A percentile compares a stretch with the other conserved stretches of the same genome.
These are phyloP conservation scores for Colletotrichum sp. DNA, from an alignment of 2,329 filamentous ascomycete genomes.

Conservation along the genomic window DNA sequence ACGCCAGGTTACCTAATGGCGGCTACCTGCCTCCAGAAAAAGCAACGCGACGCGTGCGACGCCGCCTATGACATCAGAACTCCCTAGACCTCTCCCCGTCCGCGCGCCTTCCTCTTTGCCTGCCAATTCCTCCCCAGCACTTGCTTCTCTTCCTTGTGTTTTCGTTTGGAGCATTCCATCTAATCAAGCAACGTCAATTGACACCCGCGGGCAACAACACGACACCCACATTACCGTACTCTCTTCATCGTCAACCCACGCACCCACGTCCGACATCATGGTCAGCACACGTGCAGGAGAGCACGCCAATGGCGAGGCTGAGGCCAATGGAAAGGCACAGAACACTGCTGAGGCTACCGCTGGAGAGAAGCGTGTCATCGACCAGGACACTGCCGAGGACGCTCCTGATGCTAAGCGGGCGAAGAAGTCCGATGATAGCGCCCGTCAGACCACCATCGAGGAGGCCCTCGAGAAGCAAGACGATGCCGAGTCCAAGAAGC, in stretches of 20 bases:
- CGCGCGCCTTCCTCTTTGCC: background rate
- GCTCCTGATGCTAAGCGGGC: slow-evolving; percentile 15
- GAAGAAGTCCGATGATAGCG: slow-evolving; percentile 5
- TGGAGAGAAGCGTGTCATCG: slow-evolving; percentile 18
- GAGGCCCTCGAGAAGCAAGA: slow-evolving; percentile 8
- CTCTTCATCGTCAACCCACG: background rate
- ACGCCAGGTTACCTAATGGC: slow-evolving; percentile 13
- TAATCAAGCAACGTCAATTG: background rate
- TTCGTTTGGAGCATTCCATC: background rate
- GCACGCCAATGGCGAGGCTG: background rate
- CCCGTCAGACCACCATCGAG: slow-evolving; percentile 15
- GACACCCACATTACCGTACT: background rate
- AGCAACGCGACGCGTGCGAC: slow-evolving; percentile 19
- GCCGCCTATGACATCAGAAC: slow-evolving; percentile 17
- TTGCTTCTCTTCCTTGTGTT: background rate
- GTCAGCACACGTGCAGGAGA: slow-evolving; percentile 5
- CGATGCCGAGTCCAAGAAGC: background rate
- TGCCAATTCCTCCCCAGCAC: background rate
- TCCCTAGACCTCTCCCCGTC: background rate
- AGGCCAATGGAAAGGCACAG: background rate
- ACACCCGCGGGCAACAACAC: background rate
- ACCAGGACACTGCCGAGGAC: background rate
- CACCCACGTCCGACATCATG: background rate
- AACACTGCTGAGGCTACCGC: background rate
- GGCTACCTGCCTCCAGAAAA: slow-evolving; percentile 11